phyloP scores from a whole-genome alignment of 306 rosid species.

The Bauhinia variegata region DNA sequence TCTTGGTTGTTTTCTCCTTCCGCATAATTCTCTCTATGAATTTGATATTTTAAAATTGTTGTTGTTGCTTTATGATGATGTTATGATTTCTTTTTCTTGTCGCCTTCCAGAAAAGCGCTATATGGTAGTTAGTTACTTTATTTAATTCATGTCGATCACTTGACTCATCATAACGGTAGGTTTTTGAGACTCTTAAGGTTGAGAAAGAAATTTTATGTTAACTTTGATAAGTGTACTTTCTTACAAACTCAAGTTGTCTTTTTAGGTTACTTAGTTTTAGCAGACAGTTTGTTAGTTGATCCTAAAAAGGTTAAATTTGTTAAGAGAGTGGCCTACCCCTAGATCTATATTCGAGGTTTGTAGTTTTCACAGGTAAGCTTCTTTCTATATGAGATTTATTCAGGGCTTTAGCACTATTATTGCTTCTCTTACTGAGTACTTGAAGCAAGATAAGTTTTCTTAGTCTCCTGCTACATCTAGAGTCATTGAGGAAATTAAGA shows the following conservation, averaged over 20 bases:
- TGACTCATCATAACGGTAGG: not conserved
- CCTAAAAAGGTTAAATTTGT: not conserved
- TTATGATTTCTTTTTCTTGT: not conserved
- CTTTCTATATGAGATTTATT: not conserved
- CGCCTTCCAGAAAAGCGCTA: not conserved
- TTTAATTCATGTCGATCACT: not conserved
- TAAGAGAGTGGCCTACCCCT: not conserved
- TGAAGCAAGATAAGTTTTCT: not conserved
- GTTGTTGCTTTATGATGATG: too few species aligned
- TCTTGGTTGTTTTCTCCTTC: too few species aligned
- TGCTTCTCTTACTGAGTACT: not conserved
- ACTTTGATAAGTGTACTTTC: not conserved
- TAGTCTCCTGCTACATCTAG: not conserved
- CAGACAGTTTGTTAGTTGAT: not conserved
- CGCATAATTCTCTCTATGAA: too few species aligned
- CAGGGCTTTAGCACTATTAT: not conserved
- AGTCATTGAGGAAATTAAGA: not conserved
- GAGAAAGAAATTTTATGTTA: not conserved
- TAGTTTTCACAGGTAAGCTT: not conserved
- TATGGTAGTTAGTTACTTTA: not conserved
- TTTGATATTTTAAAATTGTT: too few species aligned
- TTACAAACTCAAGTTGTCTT: not conserved
- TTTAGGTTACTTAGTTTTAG: not conserved
- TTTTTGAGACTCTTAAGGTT: not conserved
- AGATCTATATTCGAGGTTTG: not conserved